Conservation (phyloP, 495 filamentous ascomycete genomes). For the Aspergillus olivimuriae region DNA sequence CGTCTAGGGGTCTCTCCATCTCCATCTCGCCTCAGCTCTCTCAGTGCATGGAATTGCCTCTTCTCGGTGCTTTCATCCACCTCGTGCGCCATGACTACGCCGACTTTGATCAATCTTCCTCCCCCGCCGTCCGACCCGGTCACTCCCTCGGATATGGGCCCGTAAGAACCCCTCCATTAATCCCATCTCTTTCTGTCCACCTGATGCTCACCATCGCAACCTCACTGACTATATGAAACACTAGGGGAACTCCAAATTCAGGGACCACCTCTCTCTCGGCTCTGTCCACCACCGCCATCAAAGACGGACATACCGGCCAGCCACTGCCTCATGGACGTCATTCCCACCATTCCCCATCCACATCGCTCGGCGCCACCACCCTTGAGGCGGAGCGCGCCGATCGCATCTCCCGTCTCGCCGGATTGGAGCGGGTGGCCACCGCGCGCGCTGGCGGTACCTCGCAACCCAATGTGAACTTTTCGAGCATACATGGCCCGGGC, state of each 20-base stretch:
- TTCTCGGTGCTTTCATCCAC: neutral
- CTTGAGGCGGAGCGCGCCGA: conserved; percentile 88
- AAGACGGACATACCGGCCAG: conserved; percentile 83
- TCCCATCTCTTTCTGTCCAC: conserved; percentile 7
- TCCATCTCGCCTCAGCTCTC: neutral
- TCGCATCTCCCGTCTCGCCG: conserved; percentile 85
- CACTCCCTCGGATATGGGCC: conserved; percentile 81
- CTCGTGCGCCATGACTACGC: conserved; percentile 27
- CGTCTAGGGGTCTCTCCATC: too few species aligned
- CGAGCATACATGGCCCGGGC: conserved; percentile 28
- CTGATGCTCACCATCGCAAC: neutral
- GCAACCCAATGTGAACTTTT: conserved; percentile 19
- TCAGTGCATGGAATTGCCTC: neutral
- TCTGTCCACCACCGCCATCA: conserved; percentile 86
- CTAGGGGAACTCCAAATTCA: conserved; percentile 85
- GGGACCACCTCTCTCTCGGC: conserved; percentile 80
- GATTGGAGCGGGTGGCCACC: conserved; percentile 72
- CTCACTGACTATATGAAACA: conserved; percentile 10
- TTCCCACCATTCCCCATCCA: conserved; percentile 40
- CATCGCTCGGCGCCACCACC: conserved; percentile 54
- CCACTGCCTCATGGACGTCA: conserved; percentile 51
- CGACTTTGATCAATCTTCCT: conserved; percentile 81
- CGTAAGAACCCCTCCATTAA: conserved; percentile 51
- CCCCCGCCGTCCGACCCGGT: conserved; percentile 76
- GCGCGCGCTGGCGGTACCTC: conserved; percentile 45